phyloP scores from a whole-genome alignment of 768 basidiomycete species.

The Austroboletus eburneus region DNA sequence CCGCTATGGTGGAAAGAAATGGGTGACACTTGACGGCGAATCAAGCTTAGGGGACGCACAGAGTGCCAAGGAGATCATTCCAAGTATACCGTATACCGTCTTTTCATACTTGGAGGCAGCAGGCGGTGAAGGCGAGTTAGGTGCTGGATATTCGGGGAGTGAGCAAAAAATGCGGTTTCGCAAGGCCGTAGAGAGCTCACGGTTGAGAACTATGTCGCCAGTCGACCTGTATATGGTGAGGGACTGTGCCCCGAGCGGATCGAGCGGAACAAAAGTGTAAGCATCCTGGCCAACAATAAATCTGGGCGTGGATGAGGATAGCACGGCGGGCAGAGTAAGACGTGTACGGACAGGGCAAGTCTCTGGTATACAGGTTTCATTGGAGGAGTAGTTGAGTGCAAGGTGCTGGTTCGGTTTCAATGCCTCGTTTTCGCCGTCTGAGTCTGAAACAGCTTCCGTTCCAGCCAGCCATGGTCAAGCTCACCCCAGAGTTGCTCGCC shows the following conservation, averaged over 20 bases:
- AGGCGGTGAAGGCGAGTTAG: slow-evolving; percentile 49
- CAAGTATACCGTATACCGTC: slow-evolving; percentile 71
- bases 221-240: slow-evolving; percentile 69
- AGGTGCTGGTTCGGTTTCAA: not conserved
- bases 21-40: not conserved
- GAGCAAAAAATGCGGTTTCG: not conserved
- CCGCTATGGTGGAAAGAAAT: slow-evolving; percentile 50
- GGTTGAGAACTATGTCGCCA: slow-evolving; percentile 70
- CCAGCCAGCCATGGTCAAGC: slow-evolving; percentile 61
- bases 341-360: slow-evolving; percentile 56
- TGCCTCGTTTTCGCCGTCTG: slow-evolving; percentile 28
- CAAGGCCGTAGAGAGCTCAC: slow-evolving; percentile 36
- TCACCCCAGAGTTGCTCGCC: slow-evolving; percentile 90
- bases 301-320: slow-evolving; percentile 32
- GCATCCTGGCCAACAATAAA: slow-evolving; percentile 69
- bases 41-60: slow-evolving; percentile 43
- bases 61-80: slow-evolving; percentile 70
- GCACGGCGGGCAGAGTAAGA: slow-evolving; percentile 8
- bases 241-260: slow-evolving; percentile 55
- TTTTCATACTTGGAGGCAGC: slow-evolving; percentile 58
- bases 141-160: slow-evolving; percentile 35
- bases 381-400: slow-evolving; percentile 25
- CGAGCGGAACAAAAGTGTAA: slow-evolving; percentile 74
- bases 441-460: slow-evolving; percentile 32
- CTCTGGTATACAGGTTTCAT: slow-evolving; percentile 73